Conservation (phyloP, 179 eudicot species). For the Gypsophila paniculata region DNA sequence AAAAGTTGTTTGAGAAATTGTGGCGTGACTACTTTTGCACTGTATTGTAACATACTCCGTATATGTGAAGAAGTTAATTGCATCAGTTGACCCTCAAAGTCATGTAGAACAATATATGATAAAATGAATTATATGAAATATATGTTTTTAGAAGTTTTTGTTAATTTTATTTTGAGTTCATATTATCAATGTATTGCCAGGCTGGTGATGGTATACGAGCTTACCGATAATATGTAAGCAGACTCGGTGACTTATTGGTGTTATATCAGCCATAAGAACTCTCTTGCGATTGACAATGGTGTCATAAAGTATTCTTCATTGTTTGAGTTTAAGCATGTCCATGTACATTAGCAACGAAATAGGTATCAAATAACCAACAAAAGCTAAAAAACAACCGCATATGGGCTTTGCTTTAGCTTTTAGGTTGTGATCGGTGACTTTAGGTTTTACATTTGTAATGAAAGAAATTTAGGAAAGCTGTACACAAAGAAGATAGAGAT, state of each 20-base stretch:
- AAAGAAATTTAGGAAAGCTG: constrained; percentile 6
- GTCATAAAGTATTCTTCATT: constrained; percentile 16
- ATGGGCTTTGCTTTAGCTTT: background rate
- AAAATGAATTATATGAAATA: no score
- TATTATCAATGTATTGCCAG: constrained; percentile 12
- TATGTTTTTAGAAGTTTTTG: no score
- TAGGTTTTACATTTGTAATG: constrained; percentile 1
- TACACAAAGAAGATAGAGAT: background rate
- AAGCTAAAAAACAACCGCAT: constrained; percentile 4
- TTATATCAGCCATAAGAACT: constrained; percentile 14
- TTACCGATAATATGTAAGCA: constrained; percentile 13
- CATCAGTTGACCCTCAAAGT: no score
- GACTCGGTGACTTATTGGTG: background rate
- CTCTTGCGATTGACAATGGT: constrained; percentile 17
- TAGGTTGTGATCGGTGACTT: constrained; percentile 12
- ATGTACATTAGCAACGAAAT: constrained; percentile 14
- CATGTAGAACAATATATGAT: no score
- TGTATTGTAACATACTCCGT: no score
- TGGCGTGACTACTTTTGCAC: no score
- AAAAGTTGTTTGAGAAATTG: no score
- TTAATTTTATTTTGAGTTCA: no score
- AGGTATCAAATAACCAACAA: constrained; percentile 14
- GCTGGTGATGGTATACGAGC: constrained; percentile 22
- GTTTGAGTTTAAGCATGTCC: constrained; percentile 18
- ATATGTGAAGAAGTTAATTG: no score